Conservation (phyloP, 352 stramenopile genomes). For the Globisporangium camurandrum region DNA sequence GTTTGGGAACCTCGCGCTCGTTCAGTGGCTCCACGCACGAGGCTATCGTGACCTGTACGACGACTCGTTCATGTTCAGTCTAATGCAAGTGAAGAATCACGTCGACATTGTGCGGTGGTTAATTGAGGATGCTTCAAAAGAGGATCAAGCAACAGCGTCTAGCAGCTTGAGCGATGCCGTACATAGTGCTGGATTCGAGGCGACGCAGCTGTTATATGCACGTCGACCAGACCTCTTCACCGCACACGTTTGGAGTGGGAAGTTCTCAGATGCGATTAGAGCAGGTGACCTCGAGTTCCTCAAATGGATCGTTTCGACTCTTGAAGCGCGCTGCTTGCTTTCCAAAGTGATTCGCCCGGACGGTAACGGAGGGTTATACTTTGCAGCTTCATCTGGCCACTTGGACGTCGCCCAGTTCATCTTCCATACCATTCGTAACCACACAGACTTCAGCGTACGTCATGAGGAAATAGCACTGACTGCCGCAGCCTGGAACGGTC, state of each 20-base stretch:
- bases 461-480: slow-evolving; percentile 9
- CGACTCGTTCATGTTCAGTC: background rate
- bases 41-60: background rate
- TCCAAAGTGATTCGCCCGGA: background rate
- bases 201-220: background rate
- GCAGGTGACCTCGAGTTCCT: background rate
- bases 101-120: background rate
- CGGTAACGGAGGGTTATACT: background rate
- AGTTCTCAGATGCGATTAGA: background rate
- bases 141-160: background rate
- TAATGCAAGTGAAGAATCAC: background rate
- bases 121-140: background rate
- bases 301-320: background rate
- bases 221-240: background rate
- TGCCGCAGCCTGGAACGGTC: slow-evolving; percentile 13
- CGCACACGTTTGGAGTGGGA: too few relatives aligned
- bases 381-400: background rate
- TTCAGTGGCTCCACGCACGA: background rate
- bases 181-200: background rate
- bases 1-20: background rate
- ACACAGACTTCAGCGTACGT: background rate
- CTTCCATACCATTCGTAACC: background rate
- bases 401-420: background rate
- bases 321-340: background rate
- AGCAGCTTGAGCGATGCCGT: background rate